These are phyloP conservation scores for Fusarium nurragi DNA, from an alignment of 2,329 filamentous ascomycete genomes.

Conservation along the genomic window DNA sequence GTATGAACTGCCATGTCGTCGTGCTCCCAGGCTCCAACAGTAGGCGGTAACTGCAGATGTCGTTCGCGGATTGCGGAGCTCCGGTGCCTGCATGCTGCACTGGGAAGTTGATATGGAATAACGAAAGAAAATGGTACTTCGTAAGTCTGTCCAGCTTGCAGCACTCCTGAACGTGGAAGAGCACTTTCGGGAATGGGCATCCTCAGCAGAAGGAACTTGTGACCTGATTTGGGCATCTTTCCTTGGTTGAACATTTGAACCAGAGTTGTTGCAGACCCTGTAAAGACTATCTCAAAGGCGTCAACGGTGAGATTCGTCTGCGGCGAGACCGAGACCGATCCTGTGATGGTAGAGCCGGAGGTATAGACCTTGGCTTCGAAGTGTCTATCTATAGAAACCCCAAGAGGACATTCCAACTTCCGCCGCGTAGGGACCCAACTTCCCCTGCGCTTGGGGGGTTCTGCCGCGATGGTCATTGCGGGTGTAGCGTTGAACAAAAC, in stretches of 20 bases:
- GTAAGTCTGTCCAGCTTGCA: constrained; percentile 19
- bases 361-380: constrained; percentile 35
- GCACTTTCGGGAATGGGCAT: constrained; percentile 24
- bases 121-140: constrained; percentile 34
- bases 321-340: constrained; percentile 8
- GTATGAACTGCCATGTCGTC: constrained; percentile 35
- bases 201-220: constrained; percentile 28
- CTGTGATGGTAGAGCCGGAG: constrained; percentile 27
- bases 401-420: constrained; percentile 18
- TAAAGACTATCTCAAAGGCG: constrained; percentile 20
- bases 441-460: constrained; percentile 14
- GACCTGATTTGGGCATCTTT: constrained; percentile 11
- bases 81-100: constrained; percentile 24
- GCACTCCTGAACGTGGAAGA: neutral
- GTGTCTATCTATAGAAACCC: constrained; percentile 33
- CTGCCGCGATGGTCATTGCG: neutral
- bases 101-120: constrained; percentile 30
- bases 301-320: constrained; percentile 22
- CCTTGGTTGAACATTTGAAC: constrained; percentile 31
- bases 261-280: neutral
- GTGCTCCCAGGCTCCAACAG: constrained; percentile 31
- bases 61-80: constrained; percentile 9
- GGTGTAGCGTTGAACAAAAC: constrained; percentile 12
- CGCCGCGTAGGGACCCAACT: constrained; percentile 23
- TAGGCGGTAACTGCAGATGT: constrained; percentile 32